These are phyloP conservation scores for Cordyceps militaris DNA, from an alignment of 2,329 filamentous ascomycete species.

Conservation along the genomic window DNA sequence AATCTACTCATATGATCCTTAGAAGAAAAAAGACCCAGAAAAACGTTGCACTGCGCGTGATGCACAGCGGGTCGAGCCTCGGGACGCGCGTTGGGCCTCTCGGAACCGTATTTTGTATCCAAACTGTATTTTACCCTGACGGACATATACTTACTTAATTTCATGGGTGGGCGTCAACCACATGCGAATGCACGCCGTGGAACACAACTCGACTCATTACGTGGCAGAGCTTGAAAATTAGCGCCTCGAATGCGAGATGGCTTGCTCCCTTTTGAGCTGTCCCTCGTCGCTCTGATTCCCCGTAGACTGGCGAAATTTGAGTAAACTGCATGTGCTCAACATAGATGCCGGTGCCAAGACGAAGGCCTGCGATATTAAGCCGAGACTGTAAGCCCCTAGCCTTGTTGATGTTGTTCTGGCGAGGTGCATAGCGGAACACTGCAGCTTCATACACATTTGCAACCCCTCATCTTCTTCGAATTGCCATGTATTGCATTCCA, in stretches of 20 bases:
- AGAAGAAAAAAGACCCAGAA: background rate
- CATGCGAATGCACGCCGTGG: background rate
- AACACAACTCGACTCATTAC: background rate
- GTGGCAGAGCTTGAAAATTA: background rate
- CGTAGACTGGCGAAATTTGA: background rate
- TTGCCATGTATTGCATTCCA: constrained; percentile 6
- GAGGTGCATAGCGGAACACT: too few species aligned
- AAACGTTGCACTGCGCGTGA: background rate
- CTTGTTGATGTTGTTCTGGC: background rate
- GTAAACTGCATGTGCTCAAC: background rate
- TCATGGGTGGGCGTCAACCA: background rate
- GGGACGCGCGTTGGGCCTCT: constrained; percentile 9
- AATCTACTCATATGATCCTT: background rate
- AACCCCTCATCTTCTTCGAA: background rate
- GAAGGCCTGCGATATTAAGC: too few species aligned
- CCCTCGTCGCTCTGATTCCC: background rate
- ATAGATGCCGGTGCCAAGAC: background rate
- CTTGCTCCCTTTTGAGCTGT: background rate
- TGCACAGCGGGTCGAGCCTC: constrained; percentile 7
- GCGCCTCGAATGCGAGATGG: background rate
- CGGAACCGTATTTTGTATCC: background rate
- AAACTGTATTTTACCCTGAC: background rate
- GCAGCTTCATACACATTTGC: background rate
- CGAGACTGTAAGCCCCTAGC: background rate
- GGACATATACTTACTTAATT: background rate